Percentiles rank a stretch among this genome's conserved stretches.
These are phyloP conservation scores for Cladosporium sp. DNA, from an alignment of 2,329 filamentous ascomycete species.

Conservation along the genomic window DNA sequence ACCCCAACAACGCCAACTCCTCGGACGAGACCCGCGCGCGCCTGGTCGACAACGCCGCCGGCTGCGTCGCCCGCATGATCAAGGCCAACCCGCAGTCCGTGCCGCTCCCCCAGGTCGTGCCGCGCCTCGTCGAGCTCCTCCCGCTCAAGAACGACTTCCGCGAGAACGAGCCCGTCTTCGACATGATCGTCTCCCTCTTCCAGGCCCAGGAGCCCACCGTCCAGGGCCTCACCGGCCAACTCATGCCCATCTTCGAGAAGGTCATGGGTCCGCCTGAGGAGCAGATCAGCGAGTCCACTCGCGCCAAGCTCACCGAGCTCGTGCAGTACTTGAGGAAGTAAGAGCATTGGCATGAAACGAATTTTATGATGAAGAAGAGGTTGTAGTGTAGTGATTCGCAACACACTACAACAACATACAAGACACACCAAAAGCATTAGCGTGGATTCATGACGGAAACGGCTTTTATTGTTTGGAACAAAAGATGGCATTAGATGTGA, in stretches of 20 bases:
- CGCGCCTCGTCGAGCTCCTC: slow-evolving; percentile 70
- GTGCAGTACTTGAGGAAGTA: slow-evolving; percentile 26
- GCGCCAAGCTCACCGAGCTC: slow-evolving; percentile 60
- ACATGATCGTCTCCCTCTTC: slow-evolving; percentile 84
- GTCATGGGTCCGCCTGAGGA: slow-evolving; percentile 68
- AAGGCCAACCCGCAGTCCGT: slow-evolving; percentile 78
- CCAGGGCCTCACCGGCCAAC: slow-evolving; percentile 62
- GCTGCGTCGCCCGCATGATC: slow-evolving; percentile 89
- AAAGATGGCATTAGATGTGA: slow-evolving; percentile 11
- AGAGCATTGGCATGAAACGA: not conserved
- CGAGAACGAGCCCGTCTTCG: slow-evolving; percentile 91
- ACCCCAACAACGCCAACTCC: slow-evolving; percentile 29
- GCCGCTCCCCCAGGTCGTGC: slow-evolving; percentile 75
- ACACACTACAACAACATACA: too few species aligned
- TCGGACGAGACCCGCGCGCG: slow-evolving; percentile 67
- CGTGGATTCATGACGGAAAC: slow-evolving; percentile 13
- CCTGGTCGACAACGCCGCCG: slow-evolving; percentile 87
- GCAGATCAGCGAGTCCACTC: slow-evolving; percentile 69
- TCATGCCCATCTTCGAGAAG: slow-evolving; percentile 67
- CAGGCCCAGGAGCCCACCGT: slow-evolving; percentile 64
- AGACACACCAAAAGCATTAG: not conserved
- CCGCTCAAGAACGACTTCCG: slow-evolving; percentile 91
- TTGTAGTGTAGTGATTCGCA: too few species aligned
- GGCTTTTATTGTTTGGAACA: slow-evolving; percentile 3
- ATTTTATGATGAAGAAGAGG: not conserved